Percentiles rank a stretch among this genome's conserved stretches.
phyloP scores from a whole-genome alignment of 108 stramenopile genomes.

The Nitzschia palea region DNA sequence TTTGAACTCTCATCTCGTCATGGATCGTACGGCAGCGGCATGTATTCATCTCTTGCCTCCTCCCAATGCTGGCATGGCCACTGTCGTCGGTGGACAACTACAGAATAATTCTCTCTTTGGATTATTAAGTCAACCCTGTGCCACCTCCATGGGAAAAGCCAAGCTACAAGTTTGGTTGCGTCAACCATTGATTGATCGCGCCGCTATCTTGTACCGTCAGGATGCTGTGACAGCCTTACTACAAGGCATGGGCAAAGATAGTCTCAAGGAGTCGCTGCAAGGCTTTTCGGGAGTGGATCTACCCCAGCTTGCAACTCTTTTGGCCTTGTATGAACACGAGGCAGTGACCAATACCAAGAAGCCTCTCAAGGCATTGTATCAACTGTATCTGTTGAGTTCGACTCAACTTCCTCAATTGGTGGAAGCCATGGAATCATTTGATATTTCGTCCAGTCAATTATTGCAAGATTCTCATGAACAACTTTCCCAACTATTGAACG shows the following conservation, averaged over 20 bases:
- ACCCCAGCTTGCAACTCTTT: conserved; percentile 33
- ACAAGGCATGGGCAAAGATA: conserved; percentile 61
- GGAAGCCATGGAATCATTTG: conserved; percentile 39
- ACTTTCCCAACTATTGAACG: conserved; percentile 15
- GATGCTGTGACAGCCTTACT: conserved; percentile 68
- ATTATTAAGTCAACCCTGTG: conserved; percentile 58
- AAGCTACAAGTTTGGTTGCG: conserved; percentile 73
- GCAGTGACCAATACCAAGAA: conserved; percentile 41
- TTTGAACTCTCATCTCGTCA: conserved; percentile 44
- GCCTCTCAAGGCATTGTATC: conserved; percentile 74
- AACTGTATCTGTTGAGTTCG: conserved; percentile 66
- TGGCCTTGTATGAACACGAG: conserved; percentile 21
- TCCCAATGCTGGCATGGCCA: conserved; percentile 49
- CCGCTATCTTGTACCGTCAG: conserved; percentile 59
- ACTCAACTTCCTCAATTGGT: conserved; percentile 57
- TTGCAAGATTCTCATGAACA: conserved; percentile 18
- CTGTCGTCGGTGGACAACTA: conserved; percentile 49
- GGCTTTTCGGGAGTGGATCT: conserved; percentile 50
- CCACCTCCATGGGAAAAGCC: conserved; percentile 72
- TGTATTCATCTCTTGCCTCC: conserved; percentile 81
- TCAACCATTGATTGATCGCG: conserved; percentile 72
- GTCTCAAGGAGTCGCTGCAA: conserved; percentile 64
- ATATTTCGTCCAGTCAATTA: neutral
- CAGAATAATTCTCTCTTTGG: conserved; percentile 72
- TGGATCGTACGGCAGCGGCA: conserved; percentile 80